phyloP scores from a whole-genome alignment of 257 asterid genomes.

The Vinca minor region DNA sequence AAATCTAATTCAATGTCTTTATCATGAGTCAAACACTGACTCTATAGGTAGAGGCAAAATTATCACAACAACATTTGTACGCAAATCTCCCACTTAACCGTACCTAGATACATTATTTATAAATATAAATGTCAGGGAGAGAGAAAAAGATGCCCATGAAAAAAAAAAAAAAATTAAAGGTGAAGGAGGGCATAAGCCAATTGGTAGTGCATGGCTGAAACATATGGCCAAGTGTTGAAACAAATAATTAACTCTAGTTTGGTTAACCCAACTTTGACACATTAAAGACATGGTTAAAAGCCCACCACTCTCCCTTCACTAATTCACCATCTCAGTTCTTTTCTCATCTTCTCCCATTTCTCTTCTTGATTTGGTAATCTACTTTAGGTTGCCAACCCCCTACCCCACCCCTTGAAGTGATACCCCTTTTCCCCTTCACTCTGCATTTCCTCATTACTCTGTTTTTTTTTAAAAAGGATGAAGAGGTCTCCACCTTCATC shows the following conservation, averaged over 20 bases:
- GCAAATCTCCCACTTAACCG: too few relatives aligned
- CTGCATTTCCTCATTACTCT: slow-evolving; percentile 18
- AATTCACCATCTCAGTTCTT: not conserved
- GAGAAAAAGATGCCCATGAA: slow-evolving; percentile 19
- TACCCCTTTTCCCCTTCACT: slow-evolving; percentile 24
- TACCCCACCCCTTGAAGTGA: too few relatives aligned
- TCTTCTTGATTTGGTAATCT: slow-evolving; percentile 48
- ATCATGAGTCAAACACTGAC: too few relatives aligned
- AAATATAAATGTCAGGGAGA: slow-evolving; percentile 2
- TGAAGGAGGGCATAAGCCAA: slow-evolving; percentile 23
- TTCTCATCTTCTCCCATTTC: not conserved
- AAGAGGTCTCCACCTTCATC: slow-evolving; percentile 42
- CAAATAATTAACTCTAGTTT: slow-evolving; percentile 22
- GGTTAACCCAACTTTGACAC: slow-evolving; percentile 20
- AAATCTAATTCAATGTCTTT: too few relatives aligned
- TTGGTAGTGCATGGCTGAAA: slow-evolving; percentile 47
- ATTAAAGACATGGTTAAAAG: slow-evolving; percentile 4
- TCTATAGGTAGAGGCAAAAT: too few relatives aligned
- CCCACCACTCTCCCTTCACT: not conserved
- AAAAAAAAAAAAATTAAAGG: too few relatives aligned
- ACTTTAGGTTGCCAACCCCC: slow-evolving; percentile 58
- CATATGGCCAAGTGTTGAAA: slow-evolving; percentile 48
- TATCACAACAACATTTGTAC: too few relatives aligned
- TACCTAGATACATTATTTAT: too few relatives aligned
- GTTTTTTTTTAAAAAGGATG: slow-evolving; percentile 18